Percentiles rank a stretch among this genome's conserved stretches.
Evolutionary conservation across 352 stramenopile species (phyloP).

Genomic region (Globisporangium heterothallicum): DNA sequence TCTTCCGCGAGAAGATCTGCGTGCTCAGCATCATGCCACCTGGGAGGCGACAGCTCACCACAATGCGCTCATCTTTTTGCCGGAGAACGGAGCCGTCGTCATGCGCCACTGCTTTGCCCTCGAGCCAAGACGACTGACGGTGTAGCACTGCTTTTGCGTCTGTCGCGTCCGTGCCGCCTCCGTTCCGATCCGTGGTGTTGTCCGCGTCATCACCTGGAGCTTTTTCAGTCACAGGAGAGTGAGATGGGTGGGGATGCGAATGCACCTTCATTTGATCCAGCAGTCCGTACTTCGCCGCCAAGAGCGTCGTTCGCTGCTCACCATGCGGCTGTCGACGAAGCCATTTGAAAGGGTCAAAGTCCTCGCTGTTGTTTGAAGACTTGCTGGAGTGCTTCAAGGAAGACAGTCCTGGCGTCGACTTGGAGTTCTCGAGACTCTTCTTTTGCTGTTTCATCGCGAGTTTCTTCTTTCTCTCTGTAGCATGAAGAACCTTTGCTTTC

Average conservation of each 20-base stretch:
- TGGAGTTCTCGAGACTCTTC: not conserved
- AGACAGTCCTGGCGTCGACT: not conserved
- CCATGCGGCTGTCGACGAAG: constrained; percentile 37
- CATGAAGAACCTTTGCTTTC: constrained; percentile 31
- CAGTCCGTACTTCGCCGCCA: constrained; percentile 43
- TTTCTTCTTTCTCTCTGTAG: constrained; percentile 18
- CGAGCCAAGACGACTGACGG: not conserved
- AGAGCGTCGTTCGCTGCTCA: constrained; percentile 42
- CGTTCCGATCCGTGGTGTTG: no score
- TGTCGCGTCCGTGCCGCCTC: no score
- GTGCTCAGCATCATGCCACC: constrained; percentile 44
- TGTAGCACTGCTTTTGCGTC: no score
- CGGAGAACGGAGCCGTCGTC: not conserved
- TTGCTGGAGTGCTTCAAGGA: not conserved
- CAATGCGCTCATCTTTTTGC: constrained; percentile 20
- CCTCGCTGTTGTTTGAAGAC: not conserved
- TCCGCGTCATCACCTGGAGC: no score
- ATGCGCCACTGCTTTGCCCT: not conserved
- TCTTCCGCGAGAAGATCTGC: constrained; percentile 34
- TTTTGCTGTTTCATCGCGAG: not conserved
- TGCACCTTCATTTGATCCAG: constrained; percentile 25
- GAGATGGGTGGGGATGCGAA: constrained; percentile 7
- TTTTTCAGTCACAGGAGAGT: no score
- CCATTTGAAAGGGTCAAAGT: constrained; percentile 56
- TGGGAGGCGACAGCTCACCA: constrained; percentile 47